phyloP scores from a whole-genome alignment of 192 early-diverging fungal species.

The Lobosporangium transversale region DNA sequence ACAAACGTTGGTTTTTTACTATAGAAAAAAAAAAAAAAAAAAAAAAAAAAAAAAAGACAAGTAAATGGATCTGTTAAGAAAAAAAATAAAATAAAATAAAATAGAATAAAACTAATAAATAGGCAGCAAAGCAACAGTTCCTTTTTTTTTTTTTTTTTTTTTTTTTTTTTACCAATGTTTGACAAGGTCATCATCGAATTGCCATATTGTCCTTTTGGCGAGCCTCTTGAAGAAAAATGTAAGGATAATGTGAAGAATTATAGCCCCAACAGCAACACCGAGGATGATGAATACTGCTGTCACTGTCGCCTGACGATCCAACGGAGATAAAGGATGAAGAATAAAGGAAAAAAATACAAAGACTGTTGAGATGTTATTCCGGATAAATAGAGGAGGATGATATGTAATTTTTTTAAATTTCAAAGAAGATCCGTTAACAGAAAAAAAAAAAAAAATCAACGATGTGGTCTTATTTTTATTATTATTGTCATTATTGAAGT shows the following conservation, averaged over 20 bases:
- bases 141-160: too few species aligned
- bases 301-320: slow-evolving; percentile 12
- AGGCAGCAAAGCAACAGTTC: too few species aligned
- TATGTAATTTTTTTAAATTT: not conserved
- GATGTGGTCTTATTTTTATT: too few species aligned
- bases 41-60: not conserved
- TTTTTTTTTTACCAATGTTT: slow-evolving; percentile 39
- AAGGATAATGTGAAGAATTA: slow-evolving; percentile 35
- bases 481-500: too few species aligned
- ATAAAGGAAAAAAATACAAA: not conserved
- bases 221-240: slow-evolving; percentile 38
- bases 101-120: too few species aligned
- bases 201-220: slow-evolving; percentile 48
- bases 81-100: not conserved
- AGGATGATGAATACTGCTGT: slow-evolving; percentile 51
- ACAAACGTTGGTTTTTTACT: slow-evolving; percentile 52
- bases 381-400: not conserved
- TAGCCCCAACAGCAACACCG: slow-evolving; percentile 34
- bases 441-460: too few species aligned
- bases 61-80: too few species aligned
- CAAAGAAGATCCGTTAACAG: too few species aligned
- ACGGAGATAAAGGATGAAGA: too few species aligned
- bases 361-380: not conserved
- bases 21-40: not conserved
- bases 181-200: slow-evolving; percentile 52